phyloP scores from a whole-genome alignment of 2,329 filamentous ascomycete species.

The Colletotrichum brevisporum region DNA sequence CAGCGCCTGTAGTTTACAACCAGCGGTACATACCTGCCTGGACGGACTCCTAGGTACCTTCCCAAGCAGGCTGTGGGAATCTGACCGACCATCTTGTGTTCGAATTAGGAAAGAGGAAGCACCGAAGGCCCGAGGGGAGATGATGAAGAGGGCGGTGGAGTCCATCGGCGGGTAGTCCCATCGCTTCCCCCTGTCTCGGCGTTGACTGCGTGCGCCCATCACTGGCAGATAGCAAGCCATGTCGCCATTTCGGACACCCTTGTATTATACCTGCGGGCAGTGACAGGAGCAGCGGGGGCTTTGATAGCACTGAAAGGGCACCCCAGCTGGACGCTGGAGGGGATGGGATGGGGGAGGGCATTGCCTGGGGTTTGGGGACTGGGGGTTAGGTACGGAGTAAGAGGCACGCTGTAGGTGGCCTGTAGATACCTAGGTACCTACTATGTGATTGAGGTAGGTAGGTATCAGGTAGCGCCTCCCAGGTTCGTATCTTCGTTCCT shows the following conservation, averaged over 20 bases:
- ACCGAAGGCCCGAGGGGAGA: constrained; percentile 11
- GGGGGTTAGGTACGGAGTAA: neutral
- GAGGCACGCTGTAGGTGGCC: no score
- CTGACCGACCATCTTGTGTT: neutral
- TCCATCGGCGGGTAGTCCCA: constrained; percentile 30
- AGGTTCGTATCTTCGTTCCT: neutral
- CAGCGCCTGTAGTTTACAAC: neutral
- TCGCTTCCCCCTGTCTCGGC: neutral
- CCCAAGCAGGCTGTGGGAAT: constrained; percentile 28
- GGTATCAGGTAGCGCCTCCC: neutral
- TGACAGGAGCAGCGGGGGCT: neutral
- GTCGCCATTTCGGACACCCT: constrained; percentile 28
- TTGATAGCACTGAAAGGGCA: neutral
- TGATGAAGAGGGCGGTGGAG: neutral
- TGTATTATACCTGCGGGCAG: neutral
- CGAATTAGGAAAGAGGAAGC: constrained; percentile 29
- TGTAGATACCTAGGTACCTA: no score
- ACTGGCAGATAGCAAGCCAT: constrained; percentile 12
- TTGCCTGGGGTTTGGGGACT: neutral
- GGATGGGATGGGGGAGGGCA: no score
- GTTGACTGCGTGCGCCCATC: neutral
- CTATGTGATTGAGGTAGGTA: no score
- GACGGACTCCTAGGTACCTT: no score
- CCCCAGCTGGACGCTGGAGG: no score
- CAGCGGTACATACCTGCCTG: no score